Base-by-base conservation (phyloP, 805 yeast genomes). In the Wickerhamiella galacta region DNA sequence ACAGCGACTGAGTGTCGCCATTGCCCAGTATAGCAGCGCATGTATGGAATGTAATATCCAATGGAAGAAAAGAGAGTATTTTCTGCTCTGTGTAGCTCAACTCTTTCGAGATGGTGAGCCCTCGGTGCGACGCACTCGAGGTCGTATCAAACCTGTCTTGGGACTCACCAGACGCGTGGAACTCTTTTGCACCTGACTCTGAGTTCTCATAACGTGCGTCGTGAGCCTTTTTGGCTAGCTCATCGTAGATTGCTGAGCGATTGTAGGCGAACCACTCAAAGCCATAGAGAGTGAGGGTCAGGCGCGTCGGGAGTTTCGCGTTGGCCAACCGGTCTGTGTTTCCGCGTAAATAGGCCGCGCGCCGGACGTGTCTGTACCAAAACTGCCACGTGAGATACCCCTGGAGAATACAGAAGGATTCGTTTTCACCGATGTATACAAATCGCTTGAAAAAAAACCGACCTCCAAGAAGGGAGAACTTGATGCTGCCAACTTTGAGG, bases 381-480 rank as follows among this genome's bases (percentile, higher is more conserved):
- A 82, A 87, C 39, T 92, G 56, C 96, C 96, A 90, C 0, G 93
- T 79, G 18, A 87, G 48, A 44, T 71, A 69, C 1, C 87, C 77
- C 39, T 75, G 73, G 18, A 79, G 64, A 1, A 79, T 62, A 7
- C 81, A 68, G 1, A 81, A 48, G 2, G 93, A 72, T 39, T 72
- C 71, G 54, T 85, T 76, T 31, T 70, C 62, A n/a, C 82, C 77
- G 4, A 79, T 68, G 9, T 80, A 61, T 3, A 78, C 68, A 14
- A 85, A 49, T 51, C 83, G 81, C 42, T 75, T 77, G 47, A 83
- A 71, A 48, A 79, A 70, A 6, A 87, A 35, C 19, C 93, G 64
- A 1, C 96, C 96, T 3, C 83, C 93, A 1, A 90, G 57, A 6
- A 79, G 63, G 1, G 94, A 76, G 3, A 90, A 42, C 48, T 82